Conservation (phyloP, 2,329 filamentous ascomycete species). For the Ophiostoma perfectum region DNA sequence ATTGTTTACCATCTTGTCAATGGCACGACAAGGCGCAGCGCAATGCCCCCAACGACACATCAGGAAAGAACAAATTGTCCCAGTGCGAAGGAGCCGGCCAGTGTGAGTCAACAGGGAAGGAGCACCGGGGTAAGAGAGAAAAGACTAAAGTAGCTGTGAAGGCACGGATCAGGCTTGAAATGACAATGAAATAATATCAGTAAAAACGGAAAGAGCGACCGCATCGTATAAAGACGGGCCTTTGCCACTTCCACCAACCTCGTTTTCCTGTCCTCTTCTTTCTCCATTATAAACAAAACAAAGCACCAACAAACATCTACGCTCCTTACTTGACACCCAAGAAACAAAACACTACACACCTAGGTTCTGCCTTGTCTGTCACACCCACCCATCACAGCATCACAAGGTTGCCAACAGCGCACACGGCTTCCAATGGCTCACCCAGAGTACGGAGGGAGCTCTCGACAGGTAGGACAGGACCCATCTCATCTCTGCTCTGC, state of each 20-base stretch:
- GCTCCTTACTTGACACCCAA: no score
- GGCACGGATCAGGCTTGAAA: no score
- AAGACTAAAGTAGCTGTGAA: no score
- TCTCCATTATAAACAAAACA: no score
- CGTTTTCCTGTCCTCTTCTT: not conserved
- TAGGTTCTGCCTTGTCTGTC: no score
- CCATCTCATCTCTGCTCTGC: not conserved
- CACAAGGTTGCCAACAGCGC: not conserved
- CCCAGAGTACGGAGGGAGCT: not conserved
- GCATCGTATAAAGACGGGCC: not conserved
- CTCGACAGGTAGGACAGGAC: not conserved
- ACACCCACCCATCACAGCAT: not conserved
- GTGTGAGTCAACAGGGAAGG: constrained; percentile 6
- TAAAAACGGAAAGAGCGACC: not conserved
- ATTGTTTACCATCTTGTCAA: not conserved
- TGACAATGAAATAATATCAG: not conserved
- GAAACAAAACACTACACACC: no score
- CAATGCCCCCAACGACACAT: not conserved
- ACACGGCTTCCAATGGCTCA: not conserved
- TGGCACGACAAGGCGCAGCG: not conserved
- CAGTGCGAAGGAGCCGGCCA: not conserved
- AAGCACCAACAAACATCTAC: no score
- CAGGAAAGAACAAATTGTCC: not conserved
- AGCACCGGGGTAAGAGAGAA: not conserved
- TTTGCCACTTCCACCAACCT: not conserved